Evolutionary conservation across 768 basidiomycete genomes (phyloP), one percentile per base, ranked within the genome.

Genomic region (Stropharia rugosoannulata): DNA sequence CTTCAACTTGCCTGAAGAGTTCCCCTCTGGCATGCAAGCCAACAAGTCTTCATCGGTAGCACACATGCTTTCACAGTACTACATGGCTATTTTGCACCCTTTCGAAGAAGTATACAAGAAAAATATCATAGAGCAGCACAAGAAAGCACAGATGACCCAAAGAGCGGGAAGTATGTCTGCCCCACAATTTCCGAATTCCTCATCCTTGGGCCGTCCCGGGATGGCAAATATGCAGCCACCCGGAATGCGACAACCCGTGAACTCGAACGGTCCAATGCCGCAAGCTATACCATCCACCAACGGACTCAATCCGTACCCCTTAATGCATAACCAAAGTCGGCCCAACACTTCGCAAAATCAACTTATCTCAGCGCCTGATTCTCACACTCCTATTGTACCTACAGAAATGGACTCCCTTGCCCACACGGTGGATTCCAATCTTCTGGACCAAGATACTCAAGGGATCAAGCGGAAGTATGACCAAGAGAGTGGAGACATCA

Each of bases 381-480:
- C 68, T 6, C 66, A 69, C 52, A 66, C 51, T 53, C 58, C 65
- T 43, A 51, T 64, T 38, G 54, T 55, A 9, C 49, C 59, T 55
- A 51, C 61, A 5, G 66, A 68, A 37, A 49, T 62, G 15, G 67
- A 67, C 42, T 49, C 63, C 39, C 55, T 70, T 53, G 48, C 57
- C 10, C 66, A 64, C 19, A 60, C 63, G 25, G 54, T 67, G 35
- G 76, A 76, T 38, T 61, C 69, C 44, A 75, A 73, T 61, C 70
- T 76, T 32, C 68, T 83, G 49, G 89, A 90, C 51, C 76, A 77
- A 57, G 88, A 90, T 52, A 60, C 68, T n/a, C 83, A 86, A 54
- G 81, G 79, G 15, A 76, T 84, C 59, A 93, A 93, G 67, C 79
- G 90, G 58, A 91, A 90, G 68, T 72, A 87, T 59, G 84, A 85